Percentiles rank a stretch among this genome's conserved stretches.
These are phyloP conservation scores for Margaritispora aquatica DNA, from an alignment of 495 filamentous ascomycete genomes.

Conservation along the genomic window DNA sequence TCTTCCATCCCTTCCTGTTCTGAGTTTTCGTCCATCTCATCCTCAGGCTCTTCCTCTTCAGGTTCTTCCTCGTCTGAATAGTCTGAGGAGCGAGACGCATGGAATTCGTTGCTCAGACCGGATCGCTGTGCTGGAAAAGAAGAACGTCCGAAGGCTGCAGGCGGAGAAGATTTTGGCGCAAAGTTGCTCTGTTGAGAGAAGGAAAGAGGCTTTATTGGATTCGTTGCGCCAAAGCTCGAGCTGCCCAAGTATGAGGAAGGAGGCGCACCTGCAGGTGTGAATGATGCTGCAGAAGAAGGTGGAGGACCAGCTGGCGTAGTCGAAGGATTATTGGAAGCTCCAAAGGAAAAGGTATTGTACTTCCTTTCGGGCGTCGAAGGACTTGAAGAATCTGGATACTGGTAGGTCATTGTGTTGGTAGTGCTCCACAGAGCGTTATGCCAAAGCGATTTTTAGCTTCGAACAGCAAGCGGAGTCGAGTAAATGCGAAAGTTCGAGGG, in stretches of 20 bases:
- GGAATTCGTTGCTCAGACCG: slow-evolving; percentile 25
- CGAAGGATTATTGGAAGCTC: slow-evolving; percentile 44
- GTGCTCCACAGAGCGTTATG: background rate
- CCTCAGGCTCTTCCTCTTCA: slow-evolving; percentile 25
- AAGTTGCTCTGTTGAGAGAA: slow-evolving; percentile 21
- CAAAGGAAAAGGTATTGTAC: slow-evolving; percentile 20
- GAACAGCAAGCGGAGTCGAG: background rate
- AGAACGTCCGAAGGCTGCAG: slow-evolving; percentile 8
- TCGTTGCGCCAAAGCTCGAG: slow-evolving; percentile 48
- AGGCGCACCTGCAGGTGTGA: slow-evolving; percentile 67
- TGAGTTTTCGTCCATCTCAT: background rate
- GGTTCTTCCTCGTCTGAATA: slow-evolving; percentile 27
- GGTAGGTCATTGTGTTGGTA: slow-evolving; percentile 17
- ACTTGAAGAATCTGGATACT: slow-evolving; percentile 24
- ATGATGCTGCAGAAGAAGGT: slow-evolving; percentile 60
- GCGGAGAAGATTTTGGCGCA: slow-evolving; percentile 27
- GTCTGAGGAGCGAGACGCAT: slow-evolving; percentile 26
- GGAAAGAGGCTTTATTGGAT: slow-evolving; percentile 33
- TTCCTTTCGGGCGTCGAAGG: slow-evolving; percentile 27
- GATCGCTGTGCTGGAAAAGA: slow-evolving; percentile 17
- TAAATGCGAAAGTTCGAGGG: background rate
- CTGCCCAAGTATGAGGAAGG: slow-evolving; percentile 58
- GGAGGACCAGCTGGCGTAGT: slow-evolving; percentile 75
- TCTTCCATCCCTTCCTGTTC: slow-evolving; percentile 11
- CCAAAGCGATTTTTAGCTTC: background rate